Evolutionary conservation across 116 monocot species (phyloP).

Genomic region (Thalassia testudinum): DNA sequence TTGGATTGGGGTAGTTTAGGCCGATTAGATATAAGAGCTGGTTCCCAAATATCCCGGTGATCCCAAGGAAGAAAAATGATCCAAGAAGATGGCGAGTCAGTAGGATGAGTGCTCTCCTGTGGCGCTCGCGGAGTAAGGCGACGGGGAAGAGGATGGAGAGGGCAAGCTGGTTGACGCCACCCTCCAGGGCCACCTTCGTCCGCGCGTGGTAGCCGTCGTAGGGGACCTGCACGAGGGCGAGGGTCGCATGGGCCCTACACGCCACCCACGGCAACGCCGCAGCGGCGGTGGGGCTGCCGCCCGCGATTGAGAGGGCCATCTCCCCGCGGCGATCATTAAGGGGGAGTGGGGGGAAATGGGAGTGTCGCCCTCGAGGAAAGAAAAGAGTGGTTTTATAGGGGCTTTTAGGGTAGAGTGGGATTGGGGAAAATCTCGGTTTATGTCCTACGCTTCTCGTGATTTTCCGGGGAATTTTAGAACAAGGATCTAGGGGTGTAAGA

Average conservation of each 20-base stretch:
- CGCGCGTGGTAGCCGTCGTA: conserved; percentile 62
- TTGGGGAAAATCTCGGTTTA: no score
- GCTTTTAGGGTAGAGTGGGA: no score
- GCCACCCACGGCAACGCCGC: conserved; percentile 6
- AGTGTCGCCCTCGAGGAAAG: no score
- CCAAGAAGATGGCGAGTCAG: conserved; percentile 5
- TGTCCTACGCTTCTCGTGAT: no score
- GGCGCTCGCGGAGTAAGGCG: conserved; percentile 37
- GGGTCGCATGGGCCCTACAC: conserved; percentile 36
- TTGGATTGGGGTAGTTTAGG: conserved; percentile 86
- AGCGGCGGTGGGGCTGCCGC: no score
- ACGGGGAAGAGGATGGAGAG: conserved; percentile 58
- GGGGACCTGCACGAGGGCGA: conserved; percentile 42
- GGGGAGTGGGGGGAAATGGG: no score
- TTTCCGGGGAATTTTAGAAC: no score
- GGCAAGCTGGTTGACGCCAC: conserved; percentile 68
- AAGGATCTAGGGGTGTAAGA: no score
- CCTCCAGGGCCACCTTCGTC: conserved; percentile 57
- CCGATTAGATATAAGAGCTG: conserved; percentile 88
- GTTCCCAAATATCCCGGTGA: conserved; percentile 87
- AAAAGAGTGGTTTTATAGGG: no score
- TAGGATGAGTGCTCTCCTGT: conserved; percentile 8
- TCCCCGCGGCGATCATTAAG: no score
- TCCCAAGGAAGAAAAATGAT: conserved; percentile 73
- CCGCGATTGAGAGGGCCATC: no score